A percentile compares a stretch with the other conserved stretches of the same genome.
Evolutionary conservation across 331 rosid species (phyloP).

Genomic region (Arachis monticola): DNA sequence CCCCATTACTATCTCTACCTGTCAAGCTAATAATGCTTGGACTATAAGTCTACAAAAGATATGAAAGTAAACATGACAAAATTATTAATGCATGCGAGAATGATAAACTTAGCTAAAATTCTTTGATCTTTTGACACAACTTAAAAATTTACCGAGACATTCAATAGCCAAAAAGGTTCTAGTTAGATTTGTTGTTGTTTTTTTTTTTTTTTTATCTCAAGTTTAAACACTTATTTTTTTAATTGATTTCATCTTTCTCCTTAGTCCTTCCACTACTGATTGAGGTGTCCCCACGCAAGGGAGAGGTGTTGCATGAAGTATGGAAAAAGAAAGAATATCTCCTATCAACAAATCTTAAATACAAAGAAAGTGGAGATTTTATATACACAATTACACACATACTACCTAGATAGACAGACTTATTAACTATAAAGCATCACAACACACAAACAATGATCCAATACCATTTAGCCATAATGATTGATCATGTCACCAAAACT

Average conservation of each 20-base stretch:
- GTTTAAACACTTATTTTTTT: too few relatives aligned
- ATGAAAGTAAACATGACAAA: constrained; percentile 24
- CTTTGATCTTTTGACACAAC: too few relatives aligned
- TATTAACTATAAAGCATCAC: constrained; percentile 19
- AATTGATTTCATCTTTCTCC: too few relatives aligned
- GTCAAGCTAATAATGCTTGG: constrained; percentile 33
- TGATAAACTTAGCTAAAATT: background rate
- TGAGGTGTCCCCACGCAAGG: constrained; percentile 19
- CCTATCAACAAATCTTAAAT: constrained; percentile 15
- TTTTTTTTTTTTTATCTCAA: too few relatives aligned
- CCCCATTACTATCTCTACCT: constrained; percentile 32
- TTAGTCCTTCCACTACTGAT: too few relatives aligned
- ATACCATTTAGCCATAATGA: constrained; percentile 3
- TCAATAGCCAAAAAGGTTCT: too few relatives aligned
- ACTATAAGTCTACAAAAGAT: constrained; percentile 15
- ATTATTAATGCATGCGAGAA: constrained; percentile 22
- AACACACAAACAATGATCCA: background rate
- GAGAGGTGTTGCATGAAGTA: constrained; percentile 29
- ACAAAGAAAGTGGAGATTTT: constrained; percentile 39
- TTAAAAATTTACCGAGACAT: too few relatives aligned
- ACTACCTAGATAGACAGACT: background rate
- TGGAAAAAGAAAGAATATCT: background rate
- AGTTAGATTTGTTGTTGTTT: too few relatives aligned
- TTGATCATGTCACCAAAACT: background rate
- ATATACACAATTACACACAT: constrained; percentile 22